A percentile compares a stretch with the other conserved stretches of the same genome.
These are phyloP conservation scores for Rasamsonia emersonii DNA, from an alignment of 2,329 filamentous ascomycete genomes.

Conservation along the genomic window DNA sequence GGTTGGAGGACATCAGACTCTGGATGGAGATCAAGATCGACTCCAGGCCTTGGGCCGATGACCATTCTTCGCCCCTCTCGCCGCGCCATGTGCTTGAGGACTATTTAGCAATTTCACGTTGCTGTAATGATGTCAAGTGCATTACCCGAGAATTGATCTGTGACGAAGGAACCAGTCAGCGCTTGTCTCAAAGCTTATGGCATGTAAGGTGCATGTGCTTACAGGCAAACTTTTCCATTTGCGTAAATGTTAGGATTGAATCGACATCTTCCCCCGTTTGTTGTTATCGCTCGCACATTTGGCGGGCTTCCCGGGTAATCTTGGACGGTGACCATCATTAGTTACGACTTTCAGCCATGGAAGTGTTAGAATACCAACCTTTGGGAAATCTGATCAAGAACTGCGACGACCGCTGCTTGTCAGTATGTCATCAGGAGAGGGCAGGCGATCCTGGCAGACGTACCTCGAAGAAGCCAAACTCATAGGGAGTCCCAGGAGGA, in stretches of 20 bases:
- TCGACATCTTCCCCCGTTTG: conserved; percentile 75
- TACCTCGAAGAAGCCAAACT: conserved; percentile 96
- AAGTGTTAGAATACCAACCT: too few species aligned
- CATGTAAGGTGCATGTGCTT: conserved; percentile 30
- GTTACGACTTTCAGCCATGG: conserved; percentile 4
- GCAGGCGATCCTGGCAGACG: conserved; percentile 16
- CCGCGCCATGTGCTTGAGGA: conserved; percentile 75
- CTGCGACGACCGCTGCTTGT: conserved; percentile 32
- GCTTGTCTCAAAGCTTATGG: not conserved
- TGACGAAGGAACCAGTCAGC: not conserved
- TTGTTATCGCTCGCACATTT: conserved; percentile 62
- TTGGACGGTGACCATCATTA: conserved; percentile 25
- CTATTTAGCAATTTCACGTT: conserved; percentile 8
- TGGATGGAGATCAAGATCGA: conserved; percentile 94
- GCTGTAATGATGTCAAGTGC: conserved; percentile 8
- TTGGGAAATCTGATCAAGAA: conserved; percentile 69
- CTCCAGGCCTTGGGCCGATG: conserved; percentile 87
- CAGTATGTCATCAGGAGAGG: not conserved
- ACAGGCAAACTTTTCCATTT: conserved; percentile 85
- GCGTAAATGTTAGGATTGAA: conserved; percentile 98
- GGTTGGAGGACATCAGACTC: conserved; percentile 86
- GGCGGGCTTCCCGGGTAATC: conserved; percentile 71
- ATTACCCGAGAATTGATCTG: conserved; percentile 78
- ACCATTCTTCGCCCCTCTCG: conserved; percentile 89
- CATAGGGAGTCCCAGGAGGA: conserved; percentile 88